Percentiles rank a stretch among this genome's conserved stretches.
Conservation (phyloP, 2,329 filamentous ascomycete species). For the Nigrospora sphaerica region DNA sequence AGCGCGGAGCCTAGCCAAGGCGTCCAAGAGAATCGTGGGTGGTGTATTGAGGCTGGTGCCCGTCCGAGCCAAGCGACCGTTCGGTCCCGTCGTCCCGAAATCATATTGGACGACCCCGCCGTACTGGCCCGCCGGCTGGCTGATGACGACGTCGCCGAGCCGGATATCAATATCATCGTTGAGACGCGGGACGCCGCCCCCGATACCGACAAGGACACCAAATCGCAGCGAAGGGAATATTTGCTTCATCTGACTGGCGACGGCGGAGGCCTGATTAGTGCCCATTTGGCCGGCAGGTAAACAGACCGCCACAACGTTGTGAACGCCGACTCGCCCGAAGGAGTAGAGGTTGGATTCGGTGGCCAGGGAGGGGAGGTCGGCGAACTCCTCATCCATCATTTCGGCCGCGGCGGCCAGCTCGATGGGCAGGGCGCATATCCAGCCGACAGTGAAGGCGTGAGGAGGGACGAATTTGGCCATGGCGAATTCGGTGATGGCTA, state of each 20-base stretch:
- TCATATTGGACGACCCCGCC: conserved; percentile 1
- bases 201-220: no score
- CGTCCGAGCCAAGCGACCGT: conserved; percentile 4
- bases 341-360: conserved; percentile 14
- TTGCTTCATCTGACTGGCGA: conserved; percentile 10
- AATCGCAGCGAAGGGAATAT: conserved; percentile 5
- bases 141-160: neutral
- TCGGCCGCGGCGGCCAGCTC: conserved; percentile 20
- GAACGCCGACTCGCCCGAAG: conserved; percentile 9
- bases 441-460: conserved; percentile 20
- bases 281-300: conserved; percentile 13
- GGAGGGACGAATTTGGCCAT: neutral
- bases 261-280: conserved; percentile 12
- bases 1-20: conserved; percentile 14
- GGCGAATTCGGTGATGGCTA: neutral
- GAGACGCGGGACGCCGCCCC: no score
- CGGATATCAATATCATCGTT: no score
- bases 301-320: conserved; percentile 11
- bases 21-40: conserved; percentile 9
- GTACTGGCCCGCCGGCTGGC: neutral
- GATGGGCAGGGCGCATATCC: conserved; percentile 22
- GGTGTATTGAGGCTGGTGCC: conserved; percentile 6
- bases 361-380: neutral
- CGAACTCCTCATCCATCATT: conserved; percentile 21
- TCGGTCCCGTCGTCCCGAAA: conserved; percentile 6